Evolutionary conservation across 371 early-diverging fungal genomes (phyloP).

Genomic region (Mucor sp.): DNA sequence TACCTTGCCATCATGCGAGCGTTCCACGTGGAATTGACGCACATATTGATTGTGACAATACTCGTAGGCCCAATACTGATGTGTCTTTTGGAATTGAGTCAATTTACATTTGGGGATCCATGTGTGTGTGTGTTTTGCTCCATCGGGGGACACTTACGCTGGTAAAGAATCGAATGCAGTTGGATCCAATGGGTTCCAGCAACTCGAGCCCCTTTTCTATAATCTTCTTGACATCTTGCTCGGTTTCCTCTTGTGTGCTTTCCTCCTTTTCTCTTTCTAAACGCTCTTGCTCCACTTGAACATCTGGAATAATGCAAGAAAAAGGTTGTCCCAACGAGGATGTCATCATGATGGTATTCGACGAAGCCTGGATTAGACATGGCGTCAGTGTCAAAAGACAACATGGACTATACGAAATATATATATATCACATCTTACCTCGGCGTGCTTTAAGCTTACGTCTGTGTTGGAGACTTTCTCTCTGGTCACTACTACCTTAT

Average conservation of each 20-base stretch:
- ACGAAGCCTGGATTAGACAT: neutral
- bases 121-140: neutral
- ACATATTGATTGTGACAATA: constrained; percentile 74
- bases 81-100: constrained; percentile 33
- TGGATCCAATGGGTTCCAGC: constrained; percentile 52
- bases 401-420: neutral
- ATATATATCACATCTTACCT: neutral
- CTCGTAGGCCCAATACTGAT: constrained; percentile 81
- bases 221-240: constrained; percentile 38
- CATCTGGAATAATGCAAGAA: constrained; percentile 51
- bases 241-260: constrained; percentile 21
- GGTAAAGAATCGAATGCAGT: constrained; percentile 56
- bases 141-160: constrained; percentile 17
- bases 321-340: constrained; percentile 51
- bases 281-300: constrained; percentile 18
- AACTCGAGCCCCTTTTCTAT: constrained; percentile 63
- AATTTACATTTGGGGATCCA: neutral
- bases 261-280: constrained; percentile 16
- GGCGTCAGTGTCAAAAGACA: neutral
- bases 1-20: constrained; percentile 25
- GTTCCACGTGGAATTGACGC: constrained; percentile 70
- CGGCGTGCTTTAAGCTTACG: constrained; percentile 16
- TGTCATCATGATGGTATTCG: constrained; percentile 39
- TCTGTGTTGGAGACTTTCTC: constrained; percentile 46
- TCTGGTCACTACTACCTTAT: constrained; percentile 45